Evolutionary conservation across 208 protist genomes (phyloP).

Genomic region (Angomonas ambiguus): DNA sequence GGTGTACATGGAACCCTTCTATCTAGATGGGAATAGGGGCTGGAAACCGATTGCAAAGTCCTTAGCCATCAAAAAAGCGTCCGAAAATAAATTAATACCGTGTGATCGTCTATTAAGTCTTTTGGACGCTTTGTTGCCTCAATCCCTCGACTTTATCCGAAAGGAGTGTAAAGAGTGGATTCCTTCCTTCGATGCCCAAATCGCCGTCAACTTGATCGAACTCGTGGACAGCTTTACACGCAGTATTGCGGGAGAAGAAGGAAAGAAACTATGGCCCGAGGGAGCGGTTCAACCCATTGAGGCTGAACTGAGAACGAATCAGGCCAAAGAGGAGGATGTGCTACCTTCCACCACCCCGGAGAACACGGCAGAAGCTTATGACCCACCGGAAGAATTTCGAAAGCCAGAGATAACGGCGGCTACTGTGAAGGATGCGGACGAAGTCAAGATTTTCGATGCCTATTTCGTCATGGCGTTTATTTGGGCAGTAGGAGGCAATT

Average conservation of each 20-base stretch:
- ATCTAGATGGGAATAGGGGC: slow-evolving; percentile 86
- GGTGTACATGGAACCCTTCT: slow-evolving; percentile 96
- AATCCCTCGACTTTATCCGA: slow-evolving; percentile 86
- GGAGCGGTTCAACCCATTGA: slow-evolving; percentile 34
- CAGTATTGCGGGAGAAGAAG: slow-evolving; percentile 33
- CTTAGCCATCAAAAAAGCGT: slow-evolving; percentile 50
- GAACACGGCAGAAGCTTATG: slow-evolving; percentile 19
- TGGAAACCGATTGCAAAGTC: slow-evolving; percentile 79
- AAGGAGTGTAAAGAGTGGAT: slow-evolving; percentile 88
- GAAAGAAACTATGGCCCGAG: slow-evolving; percentile 40
- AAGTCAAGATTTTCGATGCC: slow-evolving; percentile 83
- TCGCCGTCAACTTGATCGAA: slow-evolving; percentile 88
- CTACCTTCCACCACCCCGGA: slow-evolving; percentile 5
- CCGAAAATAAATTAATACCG: slow-evolving; percentile 33
- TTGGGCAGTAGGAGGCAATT: slow-evolving; percentile 95
- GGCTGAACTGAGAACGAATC: slow-evolving; percentile 15
- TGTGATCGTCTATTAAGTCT: slow-evolving; percentile 71
- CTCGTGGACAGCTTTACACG: slow-evolving; percentile 80
- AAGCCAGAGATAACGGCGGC: slow-evolving; percentile 49
- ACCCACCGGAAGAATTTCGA: slow-evolving; percentile 68
- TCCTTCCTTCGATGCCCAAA: slow-evolving; percentile 82
- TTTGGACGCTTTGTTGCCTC: slow-evolving; percentile 65
- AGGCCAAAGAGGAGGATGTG: slow-evolving; percentile 20
- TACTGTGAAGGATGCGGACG: slow-evolving; percentile 34
- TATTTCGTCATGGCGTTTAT: slow-evolving; percentile 96